Percentiles rank a stretch among this genome's conserved stretches.
phyloP scores from a whole-genome alignment of 169 alveolate species.

The Cryptosporidium xiaoi region DNA sequence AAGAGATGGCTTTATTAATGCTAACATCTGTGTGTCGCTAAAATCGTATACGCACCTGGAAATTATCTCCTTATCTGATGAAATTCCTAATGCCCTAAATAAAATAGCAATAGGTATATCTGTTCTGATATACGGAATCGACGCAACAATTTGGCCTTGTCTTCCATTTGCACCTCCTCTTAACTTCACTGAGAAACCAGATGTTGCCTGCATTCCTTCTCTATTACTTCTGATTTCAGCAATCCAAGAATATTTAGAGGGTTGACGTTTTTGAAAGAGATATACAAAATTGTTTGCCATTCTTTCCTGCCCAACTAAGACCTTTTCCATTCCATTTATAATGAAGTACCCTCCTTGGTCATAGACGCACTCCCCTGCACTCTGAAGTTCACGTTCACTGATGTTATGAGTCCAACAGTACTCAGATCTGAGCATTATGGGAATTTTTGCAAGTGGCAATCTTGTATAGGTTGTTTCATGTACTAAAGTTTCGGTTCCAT shows the following conservation, averaged over 20 bases:
- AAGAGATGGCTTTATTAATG: slow-evolving; percentile 93
- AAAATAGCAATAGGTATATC: slow-evolving; percentile 96
- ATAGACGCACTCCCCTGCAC: slow-evolving; percentile 95
- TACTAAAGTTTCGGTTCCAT: slow-evolving; percentile 78
- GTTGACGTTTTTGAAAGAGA: slow-evolving; percentile 96
- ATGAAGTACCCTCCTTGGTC: slow-evolving; percentile 97
- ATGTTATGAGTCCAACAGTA: slow-evolving; percentile 93
- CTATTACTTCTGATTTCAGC: slow-evolving; percentile 96
- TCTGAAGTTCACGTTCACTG: slow-evolving; percentile 90
- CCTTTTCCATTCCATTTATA: slow-evolving; percentile 99
- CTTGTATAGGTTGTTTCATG: slow-evolving; percentile 86
- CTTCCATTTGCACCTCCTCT: slow-evolving; percentile 75
- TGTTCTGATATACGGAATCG: slow-evolving; percentile 94
- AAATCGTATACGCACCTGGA: slow-evolving; percentile 93
- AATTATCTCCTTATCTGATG: slow-evolving; percentile 90
- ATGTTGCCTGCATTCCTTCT: slow-evolving; percentile 94
- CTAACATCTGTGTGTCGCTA: slow-evolving; percentile 95
- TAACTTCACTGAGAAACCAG: slow-evolving; percentile 93
- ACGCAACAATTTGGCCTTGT: slow-evolving; percentile 94
- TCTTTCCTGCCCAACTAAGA: slow-evolving; percentile 98
- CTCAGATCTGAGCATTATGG: slow-evolving; percentile 96
- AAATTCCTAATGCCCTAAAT: slow-evolving; percentile 97
- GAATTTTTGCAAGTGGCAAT: slow-evolving; percentile 93
- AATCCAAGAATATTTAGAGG: slow-evolving; percentile 96
- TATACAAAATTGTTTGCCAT: slow-evolving; percentile 99